A percentile compares a stretch with the other conserved stretches of the same genome.
Conservation (phyloP, 2,329 filamentous ascomycete genomes). For the Erysiphe neolycopersici region DNA sequence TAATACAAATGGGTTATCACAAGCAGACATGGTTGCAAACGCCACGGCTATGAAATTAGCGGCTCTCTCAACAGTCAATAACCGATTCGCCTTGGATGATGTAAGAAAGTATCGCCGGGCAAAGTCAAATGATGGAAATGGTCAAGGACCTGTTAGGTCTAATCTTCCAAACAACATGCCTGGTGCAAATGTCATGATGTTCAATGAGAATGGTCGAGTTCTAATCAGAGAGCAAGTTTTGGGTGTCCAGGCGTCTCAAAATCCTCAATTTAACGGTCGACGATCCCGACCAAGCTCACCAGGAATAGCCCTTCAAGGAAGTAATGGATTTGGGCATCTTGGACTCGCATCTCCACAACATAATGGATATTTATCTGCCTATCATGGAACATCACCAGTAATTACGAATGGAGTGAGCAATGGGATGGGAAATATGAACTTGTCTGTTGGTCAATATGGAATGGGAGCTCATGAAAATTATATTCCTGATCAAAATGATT, state of each 20-base stretch:
- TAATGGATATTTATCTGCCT: slow-evolving; percentile 80
- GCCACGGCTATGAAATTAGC: slow-evolving; percentile 98
- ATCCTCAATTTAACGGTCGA: slow-evolving; percentile 30
- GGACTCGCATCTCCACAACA: slow-evolving; percentile 72
- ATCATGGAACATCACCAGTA: slow-evolving; percentile 41
- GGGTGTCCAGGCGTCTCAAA: slow-evolving; percentile 42
- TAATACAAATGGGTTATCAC: slow-evolving; percentile 24
- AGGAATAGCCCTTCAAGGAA: slow-evolving; percentile 55
- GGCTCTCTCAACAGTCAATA: slow-evolving; percentile 90
- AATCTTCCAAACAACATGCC: slow-evolving; percentile 37
- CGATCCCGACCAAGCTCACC: slow-evolving; percentile 78
- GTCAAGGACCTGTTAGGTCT: slow-evolving; percentile 38
- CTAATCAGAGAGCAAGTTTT: slow-evolving; percentile 65
- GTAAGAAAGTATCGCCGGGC: slow-evolving; percentile 87
- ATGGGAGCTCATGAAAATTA: slow-evolving; percentile 55
- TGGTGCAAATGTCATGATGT: slow-evolving; percentile 66
- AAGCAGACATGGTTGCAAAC: slow-evolving; percentile 96
- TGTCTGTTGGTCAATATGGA: slow-evolving; percentile 48
- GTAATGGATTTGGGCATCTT: slow-evolving; percentile 30
- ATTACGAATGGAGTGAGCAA: slow-evolving; percentile 28
- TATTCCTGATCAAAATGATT: slow-evolving; percentile 78
- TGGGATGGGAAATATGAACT: slow-evolving; percentile 29
- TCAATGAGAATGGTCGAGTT: slow-evolving; percentile 77
- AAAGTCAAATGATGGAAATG: slow-evolving; percentile 60
- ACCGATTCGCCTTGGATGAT: slow-evolving; percentile 87